Evolutionary conservation across 306 rosid genomes (phyloP).

Genomic region (Trichosanthes cucumerina): DNA sequence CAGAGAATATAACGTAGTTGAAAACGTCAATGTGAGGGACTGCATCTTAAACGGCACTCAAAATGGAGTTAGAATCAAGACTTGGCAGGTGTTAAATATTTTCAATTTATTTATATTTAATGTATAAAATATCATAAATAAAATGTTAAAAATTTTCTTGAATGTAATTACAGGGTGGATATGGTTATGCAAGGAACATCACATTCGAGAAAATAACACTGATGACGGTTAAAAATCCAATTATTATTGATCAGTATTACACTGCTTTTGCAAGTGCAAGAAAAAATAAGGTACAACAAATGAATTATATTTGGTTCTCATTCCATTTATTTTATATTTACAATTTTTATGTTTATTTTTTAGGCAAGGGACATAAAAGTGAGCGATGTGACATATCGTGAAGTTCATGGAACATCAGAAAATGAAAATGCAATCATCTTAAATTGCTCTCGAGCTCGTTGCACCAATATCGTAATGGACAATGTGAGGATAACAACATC

Average conservation of each 20-base stretch:
- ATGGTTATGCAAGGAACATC: constrained; percentile 38
- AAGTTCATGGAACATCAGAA: constrained; percentile 26
- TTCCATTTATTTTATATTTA: neutral
- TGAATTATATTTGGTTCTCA: neutral
- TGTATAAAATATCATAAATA: neutral
- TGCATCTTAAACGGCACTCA: constrained; percentile 35
- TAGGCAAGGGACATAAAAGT: constrained; percentile 7
- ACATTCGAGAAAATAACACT: constrained; percentile 27
- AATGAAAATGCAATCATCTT: constrained; percentile 9
- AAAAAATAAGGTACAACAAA: neutral
- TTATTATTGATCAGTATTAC: constrained; percentile 32
- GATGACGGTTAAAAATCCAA: constrained; percentile 13
- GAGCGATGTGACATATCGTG: constrained; percentile 21
- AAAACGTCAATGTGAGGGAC: constrained; percentile 37
- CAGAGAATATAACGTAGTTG: constrained; percentile 28
- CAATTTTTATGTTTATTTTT: neutral
- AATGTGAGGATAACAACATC: constrained; percentile 6
- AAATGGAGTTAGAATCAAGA: constrained; percentile 60
- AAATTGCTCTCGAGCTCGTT: constrained; percentile 14
- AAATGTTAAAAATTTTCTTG: neutral
- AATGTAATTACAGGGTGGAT: constrained; percentile 25
- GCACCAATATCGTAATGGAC: constrained; percentile 18
- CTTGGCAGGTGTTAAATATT: constrained; percentile 36
- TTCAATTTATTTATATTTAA: neutral
- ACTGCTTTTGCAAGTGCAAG: neutral